Evolutionary conservation across 768 basidiomycete species (phyloP).

Genomic region (Rhizopogon vulgaris): DNA sequence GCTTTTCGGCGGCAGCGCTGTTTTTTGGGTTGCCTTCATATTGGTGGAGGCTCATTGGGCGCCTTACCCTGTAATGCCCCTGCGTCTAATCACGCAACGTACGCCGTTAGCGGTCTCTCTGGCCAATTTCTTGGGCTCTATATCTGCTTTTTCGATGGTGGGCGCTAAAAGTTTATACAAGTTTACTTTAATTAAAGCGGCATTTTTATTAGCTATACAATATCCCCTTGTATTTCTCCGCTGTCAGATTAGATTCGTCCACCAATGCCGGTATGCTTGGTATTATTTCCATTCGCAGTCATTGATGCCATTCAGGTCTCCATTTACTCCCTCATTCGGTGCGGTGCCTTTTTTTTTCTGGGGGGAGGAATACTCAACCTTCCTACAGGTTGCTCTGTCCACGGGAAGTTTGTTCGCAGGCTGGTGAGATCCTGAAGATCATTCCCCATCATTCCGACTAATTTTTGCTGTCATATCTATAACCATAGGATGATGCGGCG

Average conservation of each 20-base stretch:
- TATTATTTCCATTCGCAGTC: background rate
- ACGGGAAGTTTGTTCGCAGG: constrained; percentile 85
- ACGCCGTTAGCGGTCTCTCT: constrained; percentile 80
- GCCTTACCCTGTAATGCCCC: constrained; percentile 85
- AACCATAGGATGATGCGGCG: constrained; percentile 67
- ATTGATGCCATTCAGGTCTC: constrained; percentile 42
- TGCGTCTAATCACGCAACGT: constrained; percentile 67
- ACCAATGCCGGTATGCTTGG: constrained; percentile 58
- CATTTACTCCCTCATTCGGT: constrained; percentile 91
- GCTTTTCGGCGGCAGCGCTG: constrained; percentile 50
- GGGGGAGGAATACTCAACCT: constrained; percentile 10
- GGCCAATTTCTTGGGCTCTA: constrained; percentile 71
- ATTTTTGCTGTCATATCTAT: constrained; percentile 6
- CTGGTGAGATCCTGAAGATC: constrained; percentile 43
- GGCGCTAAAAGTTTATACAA: constrained; percentile 9
- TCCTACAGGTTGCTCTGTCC: constrained; percentile 65
- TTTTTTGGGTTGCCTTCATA: constrained; percentile 58
- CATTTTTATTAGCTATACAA: constrained; percentile 61
- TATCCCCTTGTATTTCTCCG: constrained; percentile 83
- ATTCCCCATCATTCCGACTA: constrained; percentile 1
- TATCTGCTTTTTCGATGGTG: constrained; percentile 78
- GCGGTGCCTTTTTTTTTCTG: constrained; percentile 20
- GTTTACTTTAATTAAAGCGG: constrained; percentile 4
- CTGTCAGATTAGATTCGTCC: constrained; percentile 65
- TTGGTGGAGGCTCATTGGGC: constrained; percentile 75